These are phyloP conservation scores for Fomes fomentarius DNA, from an alignment of 1,284 basidiomycete genomes.

Conservation along the genomic window DNA sequence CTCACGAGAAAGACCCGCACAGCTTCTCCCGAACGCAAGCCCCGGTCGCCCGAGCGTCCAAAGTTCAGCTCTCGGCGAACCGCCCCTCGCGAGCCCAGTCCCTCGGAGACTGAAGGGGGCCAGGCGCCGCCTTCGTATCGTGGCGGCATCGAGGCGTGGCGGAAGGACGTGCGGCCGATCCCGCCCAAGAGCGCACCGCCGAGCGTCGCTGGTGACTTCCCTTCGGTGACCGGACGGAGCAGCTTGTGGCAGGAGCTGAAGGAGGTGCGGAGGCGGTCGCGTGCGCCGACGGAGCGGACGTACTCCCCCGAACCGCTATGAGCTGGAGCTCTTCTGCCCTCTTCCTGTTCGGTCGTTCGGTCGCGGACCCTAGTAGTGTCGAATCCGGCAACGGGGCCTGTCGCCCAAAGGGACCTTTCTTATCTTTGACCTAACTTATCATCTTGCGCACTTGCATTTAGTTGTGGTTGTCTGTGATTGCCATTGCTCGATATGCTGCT, in stretches of 20 bases:
- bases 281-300: constrained; percentile 46
- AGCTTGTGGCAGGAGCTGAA: constrained; percentile 63
- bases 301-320: constrained; percentile 27
- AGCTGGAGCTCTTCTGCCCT: too few species aligned
- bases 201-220: constrained; percentile 29
- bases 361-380: too few species aligned
- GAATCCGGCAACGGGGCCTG: too few species aligned
- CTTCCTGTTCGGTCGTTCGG: too few species aligned
- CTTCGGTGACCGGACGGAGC: constrained; percentile 36
- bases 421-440: constrained; percentile 23
- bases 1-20: constrained; percentile 27
- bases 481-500: constrained; percentile 18
- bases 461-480: background rate
- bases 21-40: constrained; percentile 13
- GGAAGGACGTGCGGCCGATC: constrained; percentile 30
- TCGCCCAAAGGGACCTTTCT: constrained; percentile 14
- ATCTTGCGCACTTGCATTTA: constrained; percentile 1
- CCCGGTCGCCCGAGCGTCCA: constrained; percentile 39
- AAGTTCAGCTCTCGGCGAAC: constrained; percentile 34
- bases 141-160: constrained; percentile 20
- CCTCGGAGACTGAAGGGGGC: constrained; percentile 42
- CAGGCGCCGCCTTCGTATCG: constrained; percentile 36
- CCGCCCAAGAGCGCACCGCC: constrained; percentile 34
- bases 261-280: constrained; percentile 51
- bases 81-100: constrained; percentile 32